Evolutionary conservation across 1,284 basidiomycete genomes (phyloP).

Genomic region (Cystobasidiaceae sp.): DNA sequence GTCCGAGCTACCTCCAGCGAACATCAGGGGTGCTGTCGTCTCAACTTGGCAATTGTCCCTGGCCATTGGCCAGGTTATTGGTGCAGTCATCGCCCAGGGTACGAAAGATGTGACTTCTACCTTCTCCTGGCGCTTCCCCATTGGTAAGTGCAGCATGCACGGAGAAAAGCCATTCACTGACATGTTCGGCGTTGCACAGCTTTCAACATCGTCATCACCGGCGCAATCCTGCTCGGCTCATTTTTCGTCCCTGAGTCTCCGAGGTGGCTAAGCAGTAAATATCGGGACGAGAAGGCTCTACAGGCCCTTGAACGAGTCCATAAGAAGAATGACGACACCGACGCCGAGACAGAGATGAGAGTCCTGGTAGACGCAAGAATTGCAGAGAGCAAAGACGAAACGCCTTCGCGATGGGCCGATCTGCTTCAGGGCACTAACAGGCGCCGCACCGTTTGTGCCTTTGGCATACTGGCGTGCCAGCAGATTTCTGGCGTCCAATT

Average conservation of each 20-base stretch:
- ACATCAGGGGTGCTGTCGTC: conserved; percentile 49
- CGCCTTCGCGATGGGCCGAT: conserved; percentile 47
- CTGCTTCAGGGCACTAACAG: conserved; percentile 45
- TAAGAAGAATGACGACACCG: conserved; percentile 47
- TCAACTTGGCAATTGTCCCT: conserved; percentile 51
- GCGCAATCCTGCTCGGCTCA: conserved; percentile 43
- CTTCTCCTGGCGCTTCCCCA: conserved; percentile 40
- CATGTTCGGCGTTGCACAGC: conserved; percentile 48
- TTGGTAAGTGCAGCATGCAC: conserved; percentile 23
- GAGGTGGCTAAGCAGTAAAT: conserved; percentile 49
- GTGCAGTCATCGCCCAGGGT: conserved; percentile 49
- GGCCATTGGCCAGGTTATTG: conserved; percentile 50
- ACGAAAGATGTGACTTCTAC: conserved; percentile 36
- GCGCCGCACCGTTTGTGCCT: conserved; percentile 48
- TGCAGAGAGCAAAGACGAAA: conserved; percentile 46
- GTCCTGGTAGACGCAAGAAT: conserved; percentile 48
- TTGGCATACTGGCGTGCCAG: conserved; percentile 49
- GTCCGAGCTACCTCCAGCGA: conserved; percentile 41
- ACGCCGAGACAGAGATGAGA: conserved; percentile 45
- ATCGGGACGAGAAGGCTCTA: conserved; percentile 48
- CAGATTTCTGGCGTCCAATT: conserved; percentile 48
- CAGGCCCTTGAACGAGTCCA: conserved; percentile 48
- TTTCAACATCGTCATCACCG: conserved; percentile 49
- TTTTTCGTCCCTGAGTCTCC: conserved; percentile 49
- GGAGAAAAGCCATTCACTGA: conserved; percentile 7